A percentile compares a stretch with the other conserved stretches of the same genome.
phyloP scores from a whole-genome alignment of 2,329 filamentous ascomycete genomes.

The Xylaria sp. region DNA sequence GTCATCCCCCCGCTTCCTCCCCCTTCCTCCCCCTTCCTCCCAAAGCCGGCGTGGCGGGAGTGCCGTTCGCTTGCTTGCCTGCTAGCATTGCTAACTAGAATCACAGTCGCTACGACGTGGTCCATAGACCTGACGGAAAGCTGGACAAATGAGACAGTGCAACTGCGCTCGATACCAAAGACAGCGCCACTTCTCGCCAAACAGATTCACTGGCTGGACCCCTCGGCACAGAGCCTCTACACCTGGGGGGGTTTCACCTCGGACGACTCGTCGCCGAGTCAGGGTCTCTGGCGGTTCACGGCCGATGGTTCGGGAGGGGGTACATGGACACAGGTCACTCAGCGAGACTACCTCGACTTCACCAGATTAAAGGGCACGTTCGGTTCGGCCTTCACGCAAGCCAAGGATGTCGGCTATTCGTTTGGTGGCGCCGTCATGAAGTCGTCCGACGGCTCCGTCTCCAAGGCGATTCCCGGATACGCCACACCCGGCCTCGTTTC shows the following conservation, averaged over 20 bases:
- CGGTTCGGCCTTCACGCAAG: conserved; percentile 46
- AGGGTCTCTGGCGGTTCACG: conserved; percentile 50
- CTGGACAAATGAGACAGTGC: conserved; percentile 52
- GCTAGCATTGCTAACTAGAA: conserved; percentile 18
- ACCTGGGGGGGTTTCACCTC: conserved; percentile 51
- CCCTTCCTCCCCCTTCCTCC: neutral
- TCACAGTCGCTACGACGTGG: conserved; percentile 50
- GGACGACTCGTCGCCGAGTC: conserved; percentile 39
- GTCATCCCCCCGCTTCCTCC: conserved; percentile 1
- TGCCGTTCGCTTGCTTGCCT: neutral
- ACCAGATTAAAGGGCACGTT: conserved; percentile 51
- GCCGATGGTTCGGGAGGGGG: conserved; percentile 51
- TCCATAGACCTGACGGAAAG: conserved; percentile 50
- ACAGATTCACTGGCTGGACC: conserved; percentile 51
- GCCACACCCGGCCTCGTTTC: conserved; percentile 49
- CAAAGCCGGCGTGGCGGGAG: neutral
- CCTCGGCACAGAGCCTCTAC: conserved; percentile 48
- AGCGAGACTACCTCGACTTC: conserved; percentile 49
- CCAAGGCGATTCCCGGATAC: conserved; percentile 42
- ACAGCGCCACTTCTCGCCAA: conserved; percentile 47
- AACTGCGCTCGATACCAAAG: conserved; percentile 48
- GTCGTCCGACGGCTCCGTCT: conserved; percentile 43
- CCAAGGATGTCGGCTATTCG: conserved; percentile 47
- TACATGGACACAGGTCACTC: conserved; percentile 47
- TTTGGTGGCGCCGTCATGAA: conserved; percentile 48